Evolutionary conservation across 2,329 filamentous ascomycete species (phyloP), one percentile per base, ranked within the genome.

Genomic region (Nemania sp.): DNA sequence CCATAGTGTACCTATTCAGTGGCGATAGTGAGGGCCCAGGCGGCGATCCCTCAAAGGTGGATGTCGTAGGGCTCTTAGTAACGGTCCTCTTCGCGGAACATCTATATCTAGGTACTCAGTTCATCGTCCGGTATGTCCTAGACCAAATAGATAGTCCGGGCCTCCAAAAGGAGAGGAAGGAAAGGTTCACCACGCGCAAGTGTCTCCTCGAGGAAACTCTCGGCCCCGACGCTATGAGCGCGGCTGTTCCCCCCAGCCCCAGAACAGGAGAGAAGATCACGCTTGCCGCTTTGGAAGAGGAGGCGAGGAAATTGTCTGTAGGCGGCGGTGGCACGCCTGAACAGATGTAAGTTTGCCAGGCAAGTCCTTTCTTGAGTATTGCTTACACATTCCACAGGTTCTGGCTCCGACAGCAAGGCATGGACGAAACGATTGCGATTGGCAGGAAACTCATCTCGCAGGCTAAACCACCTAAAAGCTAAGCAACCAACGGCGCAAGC

Each of bases 61-160:
- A 89, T 64, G 90, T 86, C 15, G 97, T 93, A 91, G 93, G 90
- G 0, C 83, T 98, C 2, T 86, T 99, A 5, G 83, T 97, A 20
- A 89, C 90, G 22, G 90, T 99, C 64, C 88, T 98, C 73, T 88
- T 97, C 73, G 90, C 93, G 0, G 96, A 99, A 78, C 95, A 99
- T 77, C 82, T 94, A 18, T 98, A 97, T 78, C 88, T 99, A n/a
- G 83, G 90, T 2, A 87, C 93, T 1, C 90, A 94, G 74, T 86
- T 90, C 69, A 87, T 85, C 0, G 92, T 98, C 4, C 88, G 90
- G 47, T 87, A 89, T 61, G 89, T 90, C 3, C 88, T 99, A 73
- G 85, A 84, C 67, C 96, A 94, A 78, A 82, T 98, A 61, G 94
- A 98, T 75, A 94, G 91, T 54, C 93, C 93, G 0, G 94, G 94